Conservation (phyloP, 177 flowering plant species). For the Tripterygium wilfordii region DNA sequence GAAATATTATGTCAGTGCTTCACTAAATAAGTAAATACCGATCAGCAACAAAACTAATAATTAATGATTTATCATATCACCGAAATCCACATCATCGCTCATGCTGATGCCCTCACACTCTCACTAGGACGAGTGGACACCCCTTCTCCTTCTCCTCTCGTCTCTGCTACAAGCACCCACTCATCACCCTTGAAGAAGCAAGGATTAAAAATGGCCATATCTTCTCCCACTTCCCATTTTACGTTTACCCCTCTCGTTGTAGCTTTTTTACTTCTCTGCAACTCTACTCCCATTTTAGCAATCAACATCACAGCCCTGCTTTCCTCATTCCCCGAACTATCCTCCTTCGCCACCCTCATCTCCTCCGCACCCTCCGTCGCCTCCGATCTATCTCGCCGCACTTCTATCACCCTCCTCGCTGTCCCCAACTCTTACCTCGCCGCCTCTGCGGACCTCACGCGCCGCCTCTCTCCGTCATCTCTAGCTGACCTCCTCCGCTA, state of each 20-base stretch:
- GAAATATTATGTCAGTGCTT: too few relatives aligned
- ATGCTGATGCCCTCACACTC: too few relatives aligned
- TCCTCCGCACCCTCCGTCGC: conserved; percentile 40
- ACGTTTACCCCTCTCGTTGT: conserved; percentile 36
- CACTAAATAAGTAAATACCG: too few relatives aligned
- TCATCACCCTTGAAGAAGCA: too few relatives aligned
- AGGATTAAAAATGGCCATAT: not conserved
- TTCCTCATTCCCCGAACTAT: conserved; percentile 59
- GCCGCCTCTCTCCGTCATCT: conserved; percentile 32
- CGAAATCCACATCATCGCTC: too few relatives aligned
- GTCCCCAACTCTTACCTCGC: conserved; percentile 66
- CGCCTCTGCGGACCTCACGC: conserved; percentile 29
- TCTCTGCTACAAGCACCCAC: too few relatives aligned
- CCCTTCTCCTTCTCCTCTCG: not conserved
- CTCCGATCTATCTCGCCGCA: conserved; percentile 45
- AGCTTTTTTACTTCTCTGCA: conserved; percentile 26
- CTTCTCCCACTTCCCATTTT: conserved; percentile 28
- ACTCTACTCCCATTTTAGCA: conserved; percentile 17
- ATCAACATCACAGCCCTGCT: conserved; percentile 62
- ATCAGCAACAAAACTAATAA: too few relatives aligned
- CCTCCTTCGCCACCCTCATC: conserved; percentile 64
- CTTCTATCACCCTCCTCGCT: conserved; percentile 73
- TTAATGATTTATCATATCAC: too few relatives aligned
- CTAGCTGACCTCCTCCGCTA: conserved; percentile 75
- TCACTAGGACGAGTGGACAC: too few relatives aligned